Base-by-base conservation (phyloP, 352 stramenopile genomes). In the Phytopythium boreale region DNA sequence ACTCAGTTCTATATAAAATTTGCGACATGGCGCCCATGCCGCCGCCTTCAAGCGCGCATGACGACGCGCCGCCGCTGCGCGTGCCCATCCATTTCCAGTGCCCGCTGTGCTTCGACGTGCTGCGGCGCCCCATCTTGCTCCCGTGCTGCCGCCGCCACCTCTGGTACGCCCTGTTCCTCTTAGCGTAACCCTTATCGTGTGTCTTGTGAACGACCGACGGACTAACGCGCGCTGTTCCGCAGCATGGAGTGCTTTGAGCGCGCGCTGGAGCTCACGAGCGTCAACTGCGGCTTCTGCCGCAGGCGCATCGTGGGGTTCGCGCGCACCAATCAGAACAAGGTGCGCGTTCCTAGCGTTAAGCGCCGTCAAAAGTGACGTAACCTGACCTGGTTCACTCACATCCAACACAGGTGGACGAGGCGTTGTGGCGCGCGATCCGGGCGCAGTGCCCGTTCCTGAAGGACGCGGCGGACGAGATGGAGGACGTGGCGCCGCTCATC, bases 201-300 rank as follows among this genome's bases (percentile, higher is more conserved):
- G 17, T 2, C 39, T 15, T 7, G 34, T 7, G 53, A 4, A 15
- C 22, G 10, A 50, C 20, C 20, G 43, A 50, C 43, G 3, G 19
- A 26, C 39, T n/a, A 46, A 46, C 39, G 14, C 14, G 20, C 46
- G 12, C 46, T 63, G 47, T n/a, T 22, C 4, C 20, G 12, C 57
- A 89, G 80, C 61, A 70, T 72, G 52, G 80, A 79, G 59, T 93
- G 85, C 58, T 92, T 93, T 61, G 80, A 92, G 63, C 82, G 83
- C 43, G 76, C 76, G 24, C 63, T 93, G 46, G 80, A 88, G 64
- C 70, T 93, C 53, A 93, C 85, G 17, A 90, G 79, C 39, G 79
- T 82, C 53, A 90, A 89, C 69, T 93, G 85, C 66, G 82, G 82
- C 43, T 93, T 93, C 68, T 93, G 85, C 62, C 72, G 85, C 36